Evolutionary conservation across 352 stramenopile genomes (phyloP), one percentile per base, ranked within the genome.

Genomic region (Globisporangium megalacanthum): DNA sequence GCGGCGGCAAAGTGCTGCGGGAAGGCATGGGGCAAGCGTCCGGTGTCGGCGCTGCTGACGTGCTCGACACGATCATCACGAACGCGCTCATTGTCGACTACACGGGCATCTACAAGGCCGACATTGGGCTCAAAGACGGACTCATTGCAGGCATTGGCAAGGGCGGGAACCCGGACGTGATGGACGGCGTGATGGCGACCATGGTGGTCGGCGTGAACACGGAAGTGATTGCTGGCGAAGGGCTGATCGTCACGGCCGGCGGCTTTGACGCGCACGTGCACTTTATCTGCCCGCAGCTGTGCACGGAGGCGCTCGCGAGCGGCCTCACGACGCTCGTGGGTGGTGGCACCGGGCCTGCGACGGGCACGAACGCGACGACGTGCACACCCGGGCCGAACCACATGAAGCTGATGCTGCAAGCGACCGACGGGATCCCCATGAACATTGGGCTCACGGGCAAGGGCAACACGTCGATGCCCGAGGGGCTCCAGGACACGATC

Each of bases 401-500:
- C 58, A 88, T 98, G 54, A 92, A 97, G 73, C 87, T 98, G 72
- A 99, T 99, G 95, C 75, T 98, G 1, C 84, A 96, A 45, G 91
- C 94, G 19, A 98, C 95, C 2, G 96, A 99, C 68, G 58, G 70
- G 4, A 72, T 88, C 49, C 91, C 95, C 14, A 79, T 98, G 54
- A 99, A 99, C 72, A 98, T 99, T 83, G 96, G 94, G n/a, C 92
- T 99, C 60, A 97, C 90, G 22, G 95, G 94, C 47, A 99, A 99
- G 62, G 96, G 96, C 13, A 99, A 99, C 65, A 95, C 92, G 13
- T 85, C 86, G 48, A 74, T 94, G 49, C 73, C 87, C 15, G 59
- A 73, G 45, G 90, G 88, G 6, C 73, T 99, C 4, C 72, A 94
- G 46, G 94, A 98, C 58, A 90, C 94, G 19, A 86, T 98, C 37